Evolutionary conservation across 495 filamentous ascomycete species (phyloP), one percentile per base, ranked within the genome.

Genomic region (Aspergillus leporis): DNA sequence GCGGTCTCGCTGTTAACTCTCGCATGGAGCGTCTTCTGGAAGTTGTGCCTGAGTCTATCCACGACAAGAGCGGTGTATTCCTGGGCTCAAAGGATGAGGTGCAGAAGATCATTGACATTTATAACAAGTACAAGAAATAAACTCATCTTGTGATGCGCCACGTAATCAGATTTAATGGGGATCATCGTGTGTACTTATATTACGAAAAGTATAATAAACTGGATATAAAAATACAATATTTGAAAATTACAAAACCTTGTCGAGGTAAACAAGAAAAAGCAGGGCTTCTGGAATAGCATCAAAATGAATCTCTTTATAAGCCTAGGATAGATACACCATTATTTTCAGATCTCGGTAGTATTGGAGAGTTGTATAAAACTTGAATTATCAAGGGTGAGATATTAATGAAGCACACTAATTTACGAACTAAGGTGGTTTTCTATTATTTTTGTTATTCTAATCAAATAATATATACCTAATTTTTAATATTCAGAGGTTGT

Each of bases 11-110:
- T 3, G 80, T 98, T 19, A 88, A 97, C 74, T 90, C 89, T 74
- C 84, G 86, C 40, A 94, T 95, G 90, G 75, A 86, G 59, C 87
- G 94, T 38, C 91, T 98, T 87, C 79, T 98, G 56, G 86, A 90
- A 48, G 88, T 97, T 51, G 86, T 92, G 2, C 94, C 94, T 0
- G 89, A 97, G 74, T 83, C 91, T 70, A 98, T 98, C 65, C 94
- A 98, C 70, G 94, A 98, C 78, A 85, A 88, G 66, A 91, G 91
- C 22, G 94, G 94, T 65, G 97, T 98, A 66, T 98, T 93, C 81
- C 82, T 98, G 77, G 94, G 94, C 59, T 96, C 91, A 53, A 90
- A 90, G 60, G 89, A 95, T 56, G 94, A 98, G 82, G 86, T 98
- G 23, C 89, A 96, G 77, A 97, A 96, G 83, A 89, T 97, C 60